phyloP scores from a whole-genome alignment of 805 yeast genomes.

The Maudiozyma saulgeensis region DNA sequence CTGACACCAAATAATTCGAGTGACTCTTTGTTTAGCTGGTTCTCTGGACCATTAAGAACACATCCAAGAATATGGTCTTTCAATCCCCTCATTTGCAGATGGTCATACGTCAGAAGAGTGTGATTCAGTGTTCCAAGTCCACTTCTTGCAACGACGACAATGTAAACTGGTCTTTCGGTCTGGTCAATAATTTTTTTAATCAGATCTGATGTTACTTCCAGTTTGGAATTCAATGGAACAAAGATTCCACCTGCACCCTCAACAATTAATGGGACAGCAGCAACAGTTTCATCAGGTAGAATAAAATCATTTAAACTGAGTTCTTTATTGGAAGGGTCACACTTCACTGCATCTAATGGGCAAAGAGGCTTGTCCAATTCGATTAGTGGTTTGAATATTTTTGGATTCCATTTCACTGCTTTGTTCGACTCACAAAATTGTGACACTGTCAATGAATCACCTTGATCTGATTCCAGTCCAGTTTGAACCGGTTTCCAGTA shows the following conservation, averaged over 20 bases:
- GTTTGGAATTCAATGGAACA: slow-evolving; percentile 22
- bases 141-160: slow-evolving; percentile 24
- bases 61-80: slow-evolving; percentile 14
- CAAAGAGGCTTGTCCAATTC: slow-evolving; percentile 20
- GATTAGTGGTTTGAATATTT: slow-evolving; percentile 12
- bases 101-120: slow-evolving; percentile 22
- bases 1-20: slow-evolving; percentile 16
- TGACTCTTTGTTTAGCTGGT: slow-evolving; percentile 16
- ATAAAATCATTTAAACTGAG: slow-evolving; percentile 11
- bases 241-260: slow-evolving; percentile 28
- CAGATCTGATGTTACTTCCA: slow-evolving; percentile 20
- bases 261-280: slow-evolving; percentile 13
- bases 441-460: slow-evolving; percentile 18
- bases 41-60: slow-evolving; percentile 19
- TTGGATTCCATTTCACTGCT: slow-evolving; percentile 5
- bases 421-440: slow-evolving; percentile 1
- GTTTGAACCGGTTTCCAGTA: slow-evolving; percentile 30
- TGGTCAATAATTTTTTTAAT: slow-evolving; percentile 9
- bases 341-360: slow-evolving; percentile 24
- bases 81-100: slow-evolving; percentile 14
- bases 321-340: slow-evolving; percentile 8
- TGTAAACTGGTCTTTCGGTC: slow-evolving; percentile 11
- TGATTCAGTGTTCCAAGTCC: slow-evolving; percentile 28
- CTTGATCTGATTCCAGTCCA: slow-evolving; percentile 21
- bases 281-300: slow-evolving; percentile 10